These are phyloP conservation scores for Smallanthus sonchifolius DNA, from an alignment of 129 eudicot genomes.

Conservation along the genomic window DNA sequence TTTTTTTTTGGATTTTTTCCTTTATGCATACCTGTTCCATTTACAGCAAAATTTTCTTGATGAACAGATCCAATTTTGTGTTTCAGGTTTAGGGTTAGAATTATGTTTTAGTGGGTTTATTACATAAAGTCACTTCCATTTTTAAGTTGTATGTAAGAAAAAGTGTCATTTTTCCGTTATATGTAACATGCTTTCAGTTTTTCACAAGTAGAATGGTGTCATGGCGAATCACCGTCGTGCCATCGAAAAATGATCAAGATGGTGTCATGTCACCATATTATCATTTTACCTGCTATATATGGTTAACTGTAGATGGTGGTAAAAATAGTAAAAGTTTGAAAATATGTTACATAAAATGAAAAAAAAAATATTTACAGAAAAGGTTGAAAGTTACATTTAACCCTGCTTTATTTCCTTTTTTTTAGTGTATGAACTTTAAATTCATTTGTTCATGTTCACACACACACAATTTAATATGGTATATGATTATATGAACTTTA, in stretches of 20 bases:
- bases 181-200: background rate
- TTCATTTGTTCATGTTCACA: too few relatives aligned
- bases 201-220: background rate
- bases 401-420: background rate
- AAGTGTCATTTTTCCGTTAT: background rate
- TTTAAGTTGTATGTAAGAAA: background rate
- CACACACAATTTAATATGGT: too few relatives aligned
- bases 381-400: background rate
- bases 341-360: background rate
- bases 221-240: background rate
- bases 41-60: constrained; percentile 3
- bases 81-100: constrained; percentile 8
- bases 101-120: background rate
- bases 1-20: background rate
- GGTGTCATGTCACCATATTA: background rate
- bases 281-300: background rate
- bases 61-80: background rate
- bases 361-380: background rate
- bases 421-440: background rate
- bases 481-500: too few relatives aligned
- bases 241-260: background rate
- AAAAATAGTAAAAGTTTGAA: background rate
- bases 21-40: background rate
- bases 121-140: background rate
- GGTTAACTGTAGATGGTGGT: background rate